Base-by-base conservation (phyloP, 805 yeast genomes). In the Pichia thaimueangensis region DNA sequence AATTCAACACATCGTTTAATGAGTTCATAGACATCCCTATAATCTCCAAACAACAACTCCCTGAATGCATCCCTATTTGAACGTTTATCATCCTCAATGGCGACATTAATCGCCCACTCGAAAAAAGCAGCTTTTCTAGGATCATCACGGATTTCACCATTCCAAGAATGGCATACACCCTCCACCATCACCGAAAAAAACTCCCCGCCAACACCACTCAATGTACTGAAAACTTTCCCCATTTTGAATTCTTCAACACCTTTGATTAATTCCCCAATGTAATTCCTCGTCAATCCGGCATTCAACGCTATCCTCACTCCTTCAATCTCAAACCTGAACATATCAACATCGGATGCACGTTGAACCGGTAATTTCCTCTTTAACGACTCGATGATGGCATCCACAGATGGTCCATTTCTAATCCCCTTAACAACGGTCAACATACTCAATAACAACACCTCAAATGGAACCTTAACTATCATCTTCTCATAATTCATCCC, bases 331-430 rank as follows among this genome's bases (percentile, higher is more conserved):
- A 46, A 30, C 15, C 35, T 19, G 13, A 42, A 17, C 8, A 35
- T 32, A 12, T 19, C 42, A 17, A 17, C 32, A 13, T 41, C 36
- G 17, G 32, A 15, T 2, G 27, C 28, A 20, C 46, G 30, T 29
- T 42, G 43, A 10, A 39, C 35, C 17, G 49, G 49, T 13, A 24
- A 16, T 37, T 40, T 42, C 10, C n/a, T 32, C 22, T 32, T 32
- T 15, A 32, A 32, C 6, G 19, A 3, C 10, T 32, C n/a, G 8
- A 3, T 3, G 3, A 20, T 22, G 6, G 7, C n/a, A 20, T 16
- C 13, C 4, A 32, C 5, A 32, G 11, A 13, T 12, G 11, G 6
- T 12, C 13, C 13, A 9, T 6, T 2, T 9, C 11, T 23, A 9
- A 25, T 25, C n/a, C n/a, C n/a, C n/a, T n/a, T n/a, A n/a, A n/a